Conservation (phyloP, 2,329 filamentous ascomycete genomes). For the Trichoderma pleuroti region DNA sequence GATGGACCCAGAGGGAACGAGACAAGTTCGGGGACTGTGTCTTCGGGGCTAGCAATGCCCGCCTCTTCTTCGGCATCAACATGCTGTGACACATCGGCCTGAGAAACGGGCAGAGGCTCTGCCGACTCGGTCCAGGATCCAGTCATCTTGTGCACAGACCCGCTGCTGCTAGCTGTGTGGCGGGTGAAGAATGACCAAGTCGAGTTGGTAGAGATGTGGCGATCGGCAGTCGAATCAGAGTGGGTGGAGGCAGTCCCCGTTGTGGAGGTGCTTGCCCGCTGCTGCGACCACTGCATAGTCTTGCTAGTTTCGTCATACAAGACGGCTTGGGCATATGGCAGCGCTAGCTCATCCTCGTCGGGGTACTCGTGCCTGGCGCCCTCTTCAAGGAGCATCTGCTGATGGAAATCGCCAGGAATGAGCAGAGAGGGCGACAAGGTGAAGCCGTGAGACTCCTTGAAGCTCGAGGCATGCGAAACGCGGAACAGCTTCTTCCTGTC, state of each 20-base stretch:
- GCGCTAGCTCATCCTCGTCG: constrained; percentile 33
- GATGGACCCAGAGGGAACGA: constrained; percentile 27
- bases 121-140: constrained; percentile 31
- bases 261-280: constrained; percentile 55
- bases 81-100: constrained; percentile 23
- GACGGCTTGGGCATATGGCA: constrained; percentile 19
- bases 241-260: constrained; percentile 48
- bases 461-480: constrained; percentile 50
- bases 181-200: constrained; percentile 53
- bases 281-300: constrained; percentile 30
- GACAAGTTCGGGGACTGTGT: constrained; percentile 36
- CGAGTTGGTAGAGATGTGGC: constrained; percentile 53
- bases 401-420: constrained; percentile 57
- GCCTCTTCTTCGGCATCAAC: constrained; percentile 21
- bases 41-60: constrained; percentile 26
- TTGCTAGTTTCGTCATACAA: constrained; percentile 23
- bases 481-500: constrained; percentile 33
- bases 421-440: constrained; percentile 59
- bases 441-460: constrained; percentile 58
- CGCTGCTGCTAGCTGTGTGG: constrained; percentile 53
- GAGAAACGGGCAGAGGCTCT: constrained; percentile 32
- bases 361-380: constrained; percentile 29
- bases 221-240: constrained; percentile 47
- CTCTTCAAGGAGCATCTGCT: constrained; percentile 45
- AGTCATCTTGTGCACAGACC: constrained; percentile 39